Evolutionary conservation across 345 rosid genomes (phyloP).

Genomic region (Gossypium turneri): DNA sequence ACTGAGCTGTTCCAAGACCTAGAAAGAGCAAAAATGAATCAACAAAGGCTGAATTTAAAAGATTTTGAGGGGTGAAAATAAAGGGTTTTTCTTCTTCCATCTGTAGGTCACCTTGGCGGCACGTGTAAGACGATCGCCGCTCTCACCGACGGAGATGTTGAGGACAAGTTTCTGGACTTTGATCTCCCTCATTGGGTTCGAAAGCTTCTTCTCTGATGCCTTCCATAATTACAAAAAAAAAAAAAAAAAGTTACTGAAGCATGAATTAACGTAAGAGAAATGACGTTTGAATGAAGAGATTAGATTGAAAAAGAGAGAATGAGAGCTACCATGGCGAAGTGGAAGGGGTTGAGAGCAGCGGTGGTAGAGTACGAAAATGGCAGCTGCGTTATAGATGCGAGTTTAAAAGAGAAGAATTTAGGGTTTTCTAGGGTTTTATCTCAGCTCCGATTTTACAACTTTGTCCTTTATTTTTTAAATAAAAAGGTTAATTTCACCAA

Average conservation of each 20-base stretch:
- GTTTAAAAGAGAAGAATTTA: background rate
- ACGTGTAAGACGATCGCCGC: slow-evolving; percentile 95
- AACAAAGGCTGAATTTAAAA: background rate
- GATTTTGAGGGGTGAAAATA: background rate
- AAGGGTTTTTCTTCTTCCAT: background rate
- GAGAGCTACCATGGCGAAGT: background rate
- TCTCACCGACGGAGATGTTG: slow-evolving; percentile 96
- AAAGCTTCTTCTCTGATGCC: slow-evolving; percentile 92
- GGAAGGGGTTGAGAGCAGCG: background rate
- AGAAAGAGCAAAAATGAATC: background rate
- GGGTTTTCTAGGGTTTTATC: background rate
- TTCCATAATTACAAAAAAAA: slow-evolving; percentile 10
- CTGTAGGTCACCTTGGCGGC: slow-evolving; percentile 68
- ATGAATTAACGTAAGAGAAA: background rate
- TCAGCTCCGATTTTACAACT: background rate
- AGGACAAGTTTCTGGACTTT: slow-evolving; percentile 93
- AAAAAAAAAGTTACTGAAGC: background rate
- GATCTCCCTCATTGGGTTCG: slow-evolving; percentile 96
- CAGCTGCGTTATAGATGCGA: background rate
- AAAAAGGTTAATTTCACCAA: no score
- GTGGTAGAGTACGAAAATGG: background rate
- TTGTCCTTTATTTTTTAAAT: background rate
- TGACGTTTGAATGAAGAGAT: background rate
- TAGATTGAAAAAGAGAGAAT: background rate
- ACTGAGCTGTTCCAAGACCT: slow-evolving; percentile 92